Evolutionary conservation across 1,139 yeast genomes (phyloP).

Genomic region (Debaryomyces sp.): DNA sequence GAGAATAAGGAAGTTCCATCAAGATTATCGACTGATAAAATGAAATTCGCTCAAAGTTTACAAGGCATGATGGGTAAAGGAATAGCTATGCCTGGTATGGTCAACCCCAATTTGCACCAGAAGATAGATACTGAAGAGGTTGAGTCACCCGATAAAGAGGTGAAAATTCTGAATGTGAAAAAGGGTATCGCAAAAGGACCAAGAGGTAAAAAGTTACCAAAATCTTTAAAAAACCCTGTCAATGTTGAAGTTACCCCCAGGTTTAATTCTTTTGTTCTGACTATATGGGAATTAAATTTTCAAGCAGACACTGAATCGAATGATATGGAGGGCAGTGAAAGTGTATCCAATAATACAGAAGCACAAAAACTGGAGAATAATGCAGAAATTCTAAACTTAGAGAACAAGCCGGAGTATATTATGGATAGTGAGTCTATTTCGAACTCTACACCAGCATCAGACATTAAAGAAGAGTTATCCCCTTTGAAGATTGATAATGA

Average conservation of each 20-base stretch:
- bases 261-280: conserved; percentile 34
- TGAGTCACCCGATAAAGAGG: conserved; percentile 37
- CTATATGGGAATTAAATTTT: conserved; percentile 39
- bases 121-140: conserved; percentile 8
- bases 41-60: conserved; percentile 56
- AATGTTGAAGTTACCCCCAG: conserved; percentile 32
- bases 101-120: conserved; percentile 21
- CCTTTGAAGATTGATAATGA: neutral
- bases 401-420: neutral
- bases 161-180: conserved; percentile 14
- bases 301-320: conserved; percentile 11
- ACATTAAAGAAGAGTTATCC: neutral
- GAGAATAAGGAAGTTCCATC: conserved; percentile 8
- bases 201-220: conserved; percentile 74
- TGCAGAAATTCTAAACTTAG: neutral
- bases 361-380: neutral
- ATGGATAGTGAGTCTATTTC: neutral
- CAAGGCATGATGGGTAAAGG: conserved; percentile 59
- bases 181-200: conserved; percentile 71
- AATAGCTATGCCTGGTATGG: conserved; percentile 69
- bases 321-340: neutral
- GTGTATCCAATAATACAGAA: neutral
- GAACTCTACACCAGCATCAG: neutral
- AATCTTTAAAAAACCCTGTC: conserved; percentile 52
- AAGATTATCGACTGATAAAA: conserved; percentile 35